Evolutionary conservation across 2,329 filamentous ascomycete genomes (phyloP).

Genomic region (Colletotrichum sp.): DNA sequence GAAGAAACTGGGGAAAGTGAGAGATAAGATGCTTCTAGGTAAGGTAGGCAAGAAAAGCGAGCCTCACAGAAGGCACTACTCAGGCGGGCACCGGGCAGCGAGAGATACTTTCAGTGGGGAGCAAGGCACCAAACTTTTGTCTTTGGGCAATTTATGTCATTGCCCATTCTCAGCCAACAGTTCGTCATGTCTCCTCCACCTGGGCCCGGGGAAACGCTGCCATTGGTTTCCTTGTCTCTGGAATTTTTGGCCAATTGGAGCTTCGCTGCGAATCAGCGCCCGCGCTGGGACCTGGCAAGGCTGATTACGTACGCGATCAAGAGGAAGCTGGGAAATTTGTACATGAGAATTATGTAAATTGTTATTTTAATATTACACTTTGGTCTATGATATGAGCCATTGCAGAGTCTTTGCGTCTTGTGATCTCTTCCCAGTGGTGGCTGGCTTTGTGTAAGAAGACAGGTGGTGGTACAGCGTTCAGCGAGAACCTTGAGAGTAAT

Average conservation of each 20-base stretch:
- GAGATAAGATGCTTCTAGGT: not conserved
- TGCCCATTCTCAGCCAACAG: slow-evolving; percentile 18
- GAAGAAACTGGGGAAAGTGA: not conserved
- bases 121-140: slow-evolving; percentile 4
- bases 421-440: not conserved
- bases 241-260: slow-evolving; percentile 12
- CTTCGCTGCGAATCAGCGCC: not conserved
- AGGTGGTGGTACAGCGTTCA: not conserved
- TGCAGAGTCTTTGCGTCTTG: not conserved
- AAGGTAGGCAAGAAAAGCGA: not conserved
- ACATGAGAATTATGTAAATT: not conserved
- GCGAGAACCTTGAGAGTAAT: not conserved
- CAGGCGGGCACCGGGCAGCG: not conserved
- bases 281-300: not conserved
- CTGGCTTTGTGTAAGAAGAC: not conserved
- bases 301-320: slow-evolving; percentile 8
- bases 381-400: not conserved
- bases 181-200: slow-evolving; percentile 24
- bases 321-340: not conserved
- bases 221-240: slow-evolving; percentile 7
- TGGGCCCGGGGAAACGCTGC: slow-evolving; percentile 3
- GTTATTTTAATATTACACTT: not conserved
- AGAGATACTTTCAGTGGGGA: not conserved
- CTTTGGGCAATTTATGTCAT: slow-evolving; percentile 18
- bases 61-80: not conserved